Conservation (phyloP, 257 asterid species). For the Scutellaria baicalensis region DNA sequence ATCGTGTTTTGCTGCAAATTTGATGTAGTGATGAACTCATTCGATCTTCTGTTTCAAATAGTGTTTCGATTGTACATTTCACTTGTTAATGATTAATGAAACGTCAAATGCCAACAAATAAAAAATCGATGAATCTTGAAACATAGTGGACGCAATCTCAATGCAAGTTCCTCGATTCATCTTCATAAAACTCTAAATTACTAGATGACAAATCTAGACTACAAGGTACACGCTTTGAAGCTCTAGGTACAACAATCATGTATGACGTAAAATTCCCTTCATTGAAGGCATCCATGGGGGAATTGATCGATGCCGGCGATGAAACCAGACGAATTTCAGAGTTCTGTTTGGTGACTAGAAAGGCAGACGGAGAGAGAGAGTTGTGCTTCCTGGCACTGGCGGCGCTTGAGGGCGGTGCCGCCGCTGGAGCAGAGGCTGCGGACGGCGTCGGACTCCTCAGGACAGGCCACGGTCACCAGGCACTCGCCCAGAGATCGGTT, state of each 20-base stretch:
- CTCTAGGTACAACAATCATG: not conserved
- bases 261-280: not conserved
- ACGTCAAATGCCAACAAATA: not conserved
- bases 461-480: slow-evolving; percentile 63
- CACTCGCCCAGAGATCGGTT: slow-evolving; percentile 76
- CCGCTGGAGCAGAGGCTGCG: slow-evolving; percentile 78
- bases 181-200: too few relatives aligned
- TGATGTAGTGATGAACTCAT: not conserved
- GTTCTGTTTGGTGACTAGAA: slow-evolving; percentile 36
- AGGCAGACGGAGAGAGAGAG: slow-evolving; percentile 66
- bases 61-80: not conserved
- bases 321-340: slow-evolving; percentile 6
- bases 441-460: slow-evolving; percentile 66
- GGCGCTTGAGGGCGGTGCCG: slow-evolving; percentile 86
- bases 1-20: not conserved
- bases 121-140: not conserved
- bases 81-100: too few relatives aligned
- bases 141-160: not conserved
- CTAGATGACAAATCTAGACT: too few relatives aligned
- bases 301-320: not conserved
- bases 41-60: not conserved
- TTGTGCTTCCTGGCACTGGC: slow-evolving; percentile 71
- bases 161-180: not conserved
- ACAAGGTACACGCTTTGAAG: slow-evolving; percentile 1
- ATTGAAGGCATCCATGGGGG: not conserved